Conservation (phyloP, 139 green algal species). For the Chlorella sp. region DNA sequence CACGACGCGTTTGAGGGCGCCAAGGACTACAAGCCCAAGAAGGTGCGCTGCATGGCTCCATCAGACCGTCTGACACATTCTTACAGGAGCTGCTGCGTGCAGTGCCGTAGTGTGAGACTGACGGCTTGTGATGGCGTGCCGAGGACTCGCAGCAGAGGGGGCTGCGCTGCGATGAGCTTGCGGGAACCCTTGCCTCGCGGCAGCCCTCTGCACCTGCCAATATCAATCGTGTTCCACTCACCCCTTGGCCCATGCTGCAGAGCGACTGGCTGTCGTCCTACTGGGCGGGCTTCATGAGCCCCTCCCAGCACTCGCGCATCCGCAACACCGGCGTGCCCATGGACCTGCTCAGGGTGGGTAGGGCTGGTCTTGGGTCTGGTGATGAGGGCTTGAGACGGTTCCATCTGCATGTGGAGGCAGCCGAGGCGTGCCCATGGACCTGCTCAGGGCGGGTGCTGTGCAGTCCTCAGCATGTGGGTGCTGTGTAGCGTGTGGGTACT, state of each 20-base stretch:
- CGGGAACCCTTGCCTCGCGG: too few relatives aligned
- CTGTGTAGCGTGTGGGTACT: too few relatives aligned
- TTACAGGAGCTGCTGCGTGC: too few relatives aligned
- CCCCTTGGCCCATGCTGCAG: not conserved
- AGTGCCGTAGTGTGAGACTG: too few relatives aligned
- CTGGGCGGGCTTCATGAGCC: conserved; percentile 92
- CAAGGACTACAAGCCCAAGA: conserved; percentile 85
- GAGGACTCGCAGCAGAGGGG: too few relatives aligned
- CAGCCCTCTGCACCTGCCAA: too few relatives aligned
- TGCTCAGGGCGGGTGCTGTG: not conserved
- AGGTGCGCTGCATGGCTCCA: conserved; percentile 20
- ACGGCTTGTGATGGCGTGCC: too few relatives aligned
- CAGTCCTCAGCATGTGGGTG: too few relatives aligned
- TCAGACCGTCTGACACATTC: too few relatives aligned
- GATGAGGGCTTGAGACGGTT: not conserved
- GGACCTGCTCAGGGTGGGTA: conserved; percentile 57
- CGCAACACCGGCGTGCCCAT: conserved; percentile 90
- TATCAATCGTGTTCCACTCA: not conserved
- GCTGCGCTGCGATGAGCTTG: too few relatives aligned
- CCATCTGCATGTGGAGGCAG: too few relatives aligned
- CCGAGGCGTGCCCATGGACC: not conserved
- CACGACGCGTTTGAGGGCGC: conserved; percentile 83
- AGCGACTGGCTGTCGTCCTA: conserved; percentile 36
- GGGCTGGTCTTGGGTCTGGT: not conserved
- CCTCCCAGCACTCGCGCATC: conserved; percentile 89